Conservation (phyloP, 495 filamentous ascomycete species). For the Tuber umbilicatum region DNA sequence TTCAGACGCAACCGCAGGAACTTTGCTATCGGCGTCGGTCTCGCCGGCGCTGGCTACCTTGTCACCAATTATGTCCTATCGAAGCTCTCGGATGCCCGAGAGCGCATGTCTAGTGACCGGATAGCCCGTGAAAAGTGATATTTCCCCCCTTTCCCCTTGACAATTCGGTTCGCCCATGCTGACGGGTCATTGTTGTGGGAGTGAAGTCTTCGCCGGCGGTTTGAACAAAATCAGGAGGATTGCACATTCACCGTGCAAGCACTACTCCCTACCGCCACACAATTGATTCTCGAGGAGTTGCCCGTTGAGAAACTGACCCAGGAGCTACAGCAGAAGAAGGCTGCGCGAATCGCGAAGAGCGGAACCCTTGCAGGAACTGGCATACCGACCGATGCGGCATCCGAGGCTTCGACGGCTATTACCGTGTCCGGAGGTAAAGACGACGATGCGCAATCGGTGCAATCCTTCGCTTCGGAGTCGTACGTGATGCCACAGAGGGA, state of each 20-base stretch:
- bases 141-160: slow-evolving; percentile 2
- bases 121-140: slow-evolving; percentile 92
- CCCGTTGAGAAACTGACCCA: slow-evolving; percentile 83
- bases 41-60: slow-evolving; percentile 84
- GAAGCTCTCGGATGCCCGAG: slow-evolving; percentile 84
- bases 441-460: slow-evolving; percentile 37
- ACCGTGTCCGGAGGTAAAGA: slow-evolving; percentile 25
- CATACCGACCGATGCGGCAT: slow-evolving; percentile 18
- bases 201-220: slow-evolving; percentile 77
- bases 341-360: slow-evolving; percentile 60
- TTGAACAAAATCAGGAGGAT: slow-evolving; percentile 97
- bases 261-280: slow-evolving; percentile 81
- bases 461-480: slow-evolving; percentile 40
- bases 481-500: slow-evolving; percentile 34
- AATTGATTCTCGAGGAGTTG: slow-evolving; percentile 78
- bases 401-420: slow-evolving; percentile 18
- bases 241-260: slow-evolving; percentile 96
- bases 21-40: slow-evolving; percentile 76
- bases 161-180: background rate
- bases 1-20: slow-evolving; percentile 83
- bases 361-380: slow-evolving; percentile 35
- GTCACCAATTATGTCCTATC: slow-evolving; percentile 83
- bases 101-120: slow-evolving; percentile 90
- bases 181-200: background rate
- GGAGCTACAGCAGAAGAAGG: slow-evolving; percentile 90